Base-by-base conservation (phyloP, 768 basidiomycete genomes). In the Naganishia friedmannii region DNA sequence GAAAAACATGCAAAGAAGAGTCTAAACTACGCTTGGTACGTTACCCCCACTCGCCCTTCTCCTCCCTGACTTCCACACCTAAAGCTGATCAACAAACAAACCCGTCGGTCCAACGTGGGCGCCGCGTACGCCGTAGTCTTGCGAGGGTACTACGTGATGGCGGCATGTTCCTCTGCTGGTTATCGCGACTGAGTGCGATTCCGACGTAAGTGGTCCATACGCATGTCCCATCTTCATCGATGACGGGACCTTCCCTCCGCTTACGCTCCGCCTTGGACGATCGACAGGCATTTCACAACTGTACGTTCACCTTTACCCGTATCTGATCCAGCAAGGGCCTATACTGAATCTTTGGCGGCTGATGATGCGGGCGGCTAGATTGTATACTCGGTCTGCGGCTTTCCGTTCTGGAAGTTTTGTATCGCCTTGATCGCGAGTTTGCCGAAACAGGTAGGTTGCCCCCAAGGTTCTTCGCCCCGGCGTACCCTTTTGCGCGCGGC, bases 351-450 rank as follows among this genome's bases (percentile, higher is more conserved):
- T 7, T 67, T 37, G 10, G n/a, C 9, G 28, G 42, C 6, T 37
- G 34, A 37, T 37, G 34, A n/a, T 42, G 42, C 9, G 42, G 42
- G 9, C 15, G 42, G 42, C 42, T 53, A 46, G 54, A 39, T 70
- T 54, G 39, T 34, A 19, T 65, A 46, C 34, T 54, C 53, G 19
- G 51, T 45, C 32, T 73, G 28, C 19, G 19, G 45, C 13, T 26
- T 28, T 75, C 46, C 73, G 70, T 88, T 93, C 73, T 82, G 87
- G 75, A 84, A 87, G 32, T 96, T 94, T 80, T 83, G 86, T 63
- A 71, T 91, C 8, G 92, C 93, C 28, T 89, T 92, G 4, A 81
- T 93, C 74, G 82, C 93, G 21, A 91, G 91, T 23, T 81, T 92
- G 77, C 93, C 93, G 8, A 94, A 94, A 77, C 93, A 96, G 77